phyloP scores from a whole-genome alignment of 805 yeast genomes.

The Lachancea thermotolerans region DNA sequence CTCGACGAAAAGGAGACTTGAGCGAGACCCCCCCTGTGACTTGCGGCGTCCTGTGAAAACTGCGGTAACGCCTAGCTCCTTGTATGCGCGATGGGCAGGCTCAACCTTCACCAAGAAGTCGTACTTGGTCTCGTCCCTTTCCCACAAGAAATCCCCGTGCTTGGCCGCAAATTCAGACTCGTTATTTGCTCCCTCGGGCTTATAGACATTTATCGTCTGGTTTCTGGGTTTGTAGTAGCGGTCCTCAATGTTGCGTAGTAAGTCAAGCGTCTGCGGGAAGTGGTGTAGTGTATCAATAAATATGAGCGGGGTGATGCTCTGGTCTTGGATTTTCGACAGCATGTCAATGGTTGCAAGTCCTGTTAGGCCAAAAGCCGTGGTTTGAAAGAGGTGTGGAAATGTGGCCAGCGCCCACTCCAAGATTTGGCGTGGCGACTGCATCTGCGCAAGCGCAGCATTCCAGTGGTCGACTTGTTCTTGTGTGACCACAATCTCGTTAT shows the following conservation, averaged over 20 bases:
- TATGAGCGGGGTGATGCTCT: conserved; percentile 51
- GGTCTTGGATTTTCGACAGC: conserved; percentile 44
- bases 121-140: conserved; percentile 67
- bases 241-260: conserved; percentile 51
- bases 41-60: conserved; percentile 89
- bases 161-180: conserved; percentile 57
- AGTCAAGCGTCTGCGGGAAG: conserved; percentile 85
- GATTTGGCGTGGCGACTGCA: conserved; percentile 59
- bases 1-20: conserved; percentile 67
- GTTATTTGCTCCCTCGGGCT: conserved; percentile 50
- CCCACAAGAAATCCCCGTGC: conserved; percentile 81
- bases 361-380: conserved; percentile 92
- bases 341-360: conserved; percentile 86
- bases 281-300: conserved; percentile 89
- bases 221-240: conserved; percentile 39
- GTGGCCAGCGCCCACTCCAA: conserved; percentile 78
- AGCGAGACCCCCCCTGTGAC: conserved; percentile 83
- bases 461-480: conserved; percentile 56
- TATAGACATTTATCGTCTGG: conserved; percentile 51
- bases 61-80: conserved; percentile 64
- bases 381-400: conserved; percentile 76
- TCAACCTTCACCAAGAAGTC: conserved; percentile 89
- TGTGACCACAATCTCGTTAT: conserved; percentile 34
- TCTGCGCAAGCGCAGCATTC: conserved; percentile 50
- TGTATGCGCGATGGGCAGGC: conserved; percentile 81